Evolutionary conservation across 2,329 filamentous ascomycete genomes (phyloP).

Genomic region (Botryotinia globosa): DNA sequence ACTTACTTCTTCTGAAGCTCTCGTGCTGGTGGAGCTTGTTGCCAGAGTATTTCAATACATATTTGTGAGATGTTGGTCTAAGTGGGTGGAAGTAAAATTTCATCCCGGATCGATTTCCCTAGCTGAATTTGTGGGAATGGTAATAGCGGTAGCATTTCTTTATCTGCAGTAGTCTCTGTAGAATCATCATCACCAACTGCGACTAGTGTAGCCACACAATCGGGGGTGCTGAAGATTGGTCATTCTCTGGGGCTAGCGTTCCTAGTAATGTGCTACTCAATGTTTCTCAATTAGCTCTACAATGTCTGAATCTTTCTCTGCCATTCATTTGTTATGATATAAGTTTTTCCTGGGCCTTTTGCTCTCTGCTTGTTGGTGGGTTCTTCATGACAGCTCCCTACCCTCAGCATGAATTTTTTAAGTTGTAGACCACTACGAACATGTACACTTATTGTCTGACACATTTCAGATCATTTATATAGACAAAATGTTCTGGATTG

Average conservation of each 20-base stretch:
- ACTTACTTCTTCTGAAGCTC: conserved; percentile 29
- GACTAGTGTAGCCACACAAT: background rate
- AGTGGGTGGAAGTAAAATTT: conserved; percentile 21
- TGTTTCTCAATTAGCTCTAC: background rate
- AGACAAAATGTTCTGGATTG: background rate
- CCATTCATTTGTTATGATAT: background rate
- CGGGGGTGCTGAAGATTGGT: background rate
- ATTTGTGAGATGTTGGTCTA: background rate
- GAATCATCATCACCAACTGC: background rate
- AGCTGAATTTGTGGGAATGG: background rate
- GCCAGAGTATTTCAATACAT: conserved; percentile 21
- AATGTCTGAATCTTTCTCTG: background rate
- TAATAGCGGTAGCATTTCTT: background rate
- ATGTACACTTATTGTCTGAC: background rate
- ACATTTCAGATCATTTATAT: too few species aligned
- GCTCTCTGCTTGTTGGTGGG: background rate
- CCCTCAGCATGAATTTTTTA: background rate
- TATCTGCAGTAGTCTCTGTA: background rate
- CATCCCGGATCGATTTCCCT: background rate
- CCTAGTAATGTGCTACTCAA: background rate
- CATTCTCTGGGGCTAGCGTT: background rate
- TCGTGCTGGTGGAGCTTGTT: conserved; percentile 20
- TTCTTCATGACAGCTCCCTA: background rate
- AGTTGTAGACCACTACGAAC: background rate
- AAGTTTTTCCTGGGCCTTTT: background rate